Percentiles rank a stretch among this genome's conserved stretches.
Evolutionary conservation across 176 grass and related monocot genomes (phyloP).

Genomic region (Ananas comosus): DNA sequence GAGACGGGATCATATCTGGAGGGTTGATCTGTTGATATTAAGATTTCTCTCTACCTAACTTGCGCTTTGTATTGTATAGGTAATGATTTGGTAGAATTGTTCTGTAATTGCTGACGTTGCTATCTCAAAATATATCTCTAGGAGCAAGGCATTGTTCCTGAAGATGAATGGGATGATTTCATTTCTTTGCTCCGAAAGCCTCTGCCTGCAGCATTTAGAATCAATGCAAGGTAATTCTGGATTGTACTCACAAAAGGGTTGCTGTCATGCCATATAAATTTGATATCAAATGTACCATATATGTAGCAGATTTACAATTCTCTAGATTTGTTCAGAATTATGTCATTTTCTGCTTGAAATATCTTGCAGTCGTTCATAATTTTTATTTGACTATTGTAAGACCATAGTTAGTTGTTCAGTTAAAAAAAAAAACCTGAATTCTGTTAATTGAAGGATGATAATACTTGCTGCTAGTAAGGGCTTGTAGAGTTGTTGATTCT

Average conservation of each 20-base stretch:
- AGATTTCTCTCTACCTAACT: too few species aligned
- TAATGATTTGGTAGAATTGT: background rate
- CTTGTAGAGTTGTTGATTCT: too few species aligned
- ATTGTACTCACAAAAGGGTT: background rate
- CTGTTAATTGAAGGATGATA: too few species aligned
- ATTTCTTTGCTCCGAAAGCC: slow-evolving; percentile 64
- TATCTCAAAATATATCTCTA: slow-evolving; percentile 20
- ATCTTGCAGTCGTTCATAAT: background rate
- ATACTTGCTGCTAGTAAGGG: too few species aligned
- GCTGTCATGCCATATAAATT: background rate
- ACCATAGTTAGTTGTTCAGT: too few species aligned
- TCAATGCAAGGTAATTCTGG: slow-evolving; percentile 60
- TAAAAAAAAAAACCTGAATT: too few species aligned
- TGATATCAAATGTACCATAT: background rate
- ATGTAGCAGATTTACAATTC: background rate
- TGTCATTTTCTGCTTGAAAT: background rate
- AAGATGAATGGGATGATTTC: slow-evolving; percentile 77
- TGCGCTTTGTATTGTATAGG: too few species aligned
- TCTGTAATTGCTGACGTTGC: background rate
- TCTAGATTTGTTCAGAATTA: background rate
- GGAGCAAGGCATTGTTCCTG: slow-evolving; percentile 62
- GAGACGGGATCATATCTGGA: too few species aligned
- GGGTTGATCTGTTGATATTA: too few species aligned
- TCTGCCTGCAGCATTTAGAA: slow-evolving; percentile 76
- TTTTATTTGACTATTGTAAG: too few species aligned